These are phyloP conservation scores for Brassica nigra DNA, from an alignment of 345 rosid species.

Conservation along the genomic window DNA sequence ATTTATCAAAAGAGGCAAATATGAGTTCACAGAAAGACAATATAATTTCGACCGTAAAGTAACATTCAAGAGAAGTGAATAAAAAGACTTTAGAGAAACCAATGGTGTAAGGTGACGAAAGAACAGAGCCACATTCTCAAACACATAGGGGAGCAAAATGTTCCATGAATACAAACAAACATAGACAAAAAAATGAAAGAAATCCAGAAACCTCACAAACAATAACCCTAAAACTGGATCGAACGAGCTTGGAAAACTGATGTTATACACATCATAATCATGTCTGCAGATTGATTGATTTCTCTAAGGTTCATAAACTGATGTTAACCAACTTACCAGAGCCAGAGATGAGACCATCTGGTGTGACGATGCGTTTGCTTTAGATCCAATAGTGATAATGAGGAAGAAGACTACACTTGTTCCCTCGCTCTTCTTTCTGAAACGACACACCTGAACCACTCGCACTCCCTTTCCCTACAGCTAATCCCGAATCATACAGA, in stretches of 20 bases:
- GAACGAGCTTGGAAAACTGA: background rate
- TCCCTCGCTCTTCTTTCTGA: conserved; percentile 59
- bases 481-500: conserved; percentile 84
- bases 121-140: background rate
- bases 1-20: background rate
- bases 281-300: too few species aligned
- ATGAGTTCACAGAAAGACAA: background rate
- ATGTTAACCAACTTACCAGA: too few species aligned
- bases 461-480: conserved; percentile 72
- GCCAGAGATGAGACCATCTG: too few species aligned
- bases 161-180: background rate
- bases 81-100: background rate
- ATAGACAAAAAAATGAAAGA: background rate
- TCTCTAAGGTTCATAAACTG: too few species aligned
- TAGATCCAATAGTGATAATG: too few species aligned
- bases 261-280: background rate
- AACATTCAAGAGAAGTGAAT: background rate
- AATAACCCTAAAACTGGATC: background rate
- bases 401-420: too few species aligned
- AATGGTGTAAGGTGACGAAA: background rate
- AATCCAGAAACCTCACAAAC: background rate
- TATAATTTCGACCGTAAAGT: too few species aligned
- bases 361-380: too few species aligned
- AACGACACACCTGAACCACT: conserved; percentile 59
- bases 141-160: background rate